Conservation (phyloP, 257 asterid species). For the Thymus quinquecostatus region DNA sequence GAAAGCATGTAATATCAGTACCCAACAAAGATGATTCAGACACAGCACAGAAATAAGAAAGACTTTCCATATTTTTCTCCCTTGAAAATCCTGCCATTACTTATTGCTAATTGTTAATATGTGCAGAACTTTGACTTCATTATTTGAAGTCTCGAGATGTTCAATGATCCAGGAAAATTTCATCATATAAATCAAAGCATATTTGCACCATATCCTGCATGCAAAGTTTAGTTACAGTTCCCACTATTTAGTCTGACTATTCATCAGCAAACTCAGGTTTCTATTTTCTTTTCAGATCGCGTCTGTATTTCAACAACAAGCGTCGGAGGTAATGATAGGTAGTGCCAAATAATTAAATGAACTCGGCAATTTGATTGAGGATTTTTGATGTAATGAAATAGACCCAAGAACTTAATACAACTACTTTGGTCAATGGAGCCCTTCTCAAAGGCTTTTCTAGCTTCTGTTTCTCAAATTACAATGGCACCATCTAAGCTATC, state of each 20-base stretch:
- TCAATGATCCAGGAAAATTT: not conserved
- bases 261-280: constrained; percentile 4
- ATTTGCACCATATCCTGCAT: not conserved
- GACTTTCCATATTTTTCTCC: not conserved
- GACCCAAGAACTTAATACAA: not conserved
- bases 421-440: not conserved
- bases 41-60: not conserved
- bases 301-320: not conserved
- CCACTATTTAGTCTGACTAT: not conserved
- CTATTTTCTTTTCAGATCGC: not conserved
- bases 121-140: not conserved
- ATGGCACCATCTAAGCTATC: not conserved
- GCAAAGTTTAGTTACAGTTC: not conserved
- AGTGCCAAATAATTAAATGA: not conserved
- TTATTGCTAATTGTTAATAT: not conserved
- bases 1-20: constrained; percentile 7
- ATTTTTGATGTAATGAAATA: not conserved
- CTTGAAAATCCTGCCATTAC: not conserved
- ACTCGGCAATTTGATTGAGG: not conserved
- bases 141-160: not conserved
- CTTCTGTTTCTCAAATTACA: not conserved
- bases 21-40: not conserved
- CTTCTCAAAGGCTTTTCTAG: not conserved
- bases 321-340: not conserved
- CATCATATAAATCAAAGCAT: not conserved